A percentile compares a stretch with the other conserved stretches of the same genome.
These are phyloP conservation scores for Lupinus albus DNA, from an alignment of 306 rosid species.

Conservation along the genomic window DNA sequence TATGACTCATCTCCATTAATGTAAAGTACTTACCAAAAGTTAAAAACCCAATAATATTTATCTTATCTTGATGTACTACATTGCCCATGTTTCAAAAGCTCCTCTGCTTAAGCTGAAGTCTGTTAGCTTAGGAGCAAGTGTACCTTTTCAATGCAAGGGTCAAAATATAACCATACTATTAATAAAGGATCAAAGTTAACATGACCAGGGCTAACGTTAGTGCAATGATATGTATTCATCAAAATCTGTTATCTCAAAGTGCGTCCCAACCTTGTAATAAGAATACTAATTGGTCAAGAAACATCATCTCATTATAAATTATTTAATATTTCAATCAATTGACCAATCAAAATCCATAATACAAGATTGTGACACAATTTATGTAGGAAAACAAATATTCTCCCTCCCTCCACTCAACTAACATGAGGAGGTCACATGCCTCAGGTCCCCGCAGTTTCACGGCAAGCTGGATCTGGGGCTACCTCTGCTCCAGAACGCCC, in stretches of 20 bases:
- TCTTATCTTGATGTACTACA: background rate
- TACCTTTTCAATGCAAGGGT: background rate
- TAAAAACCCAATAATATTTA: background rate
- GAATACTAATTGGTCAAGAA: no score
- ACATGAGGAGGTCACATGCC: background rate
- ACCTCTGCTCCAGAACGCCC: slow-evolving; percentile 52
- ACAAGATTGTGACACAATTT: no score
- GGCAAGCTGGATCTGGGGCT: slow-evolving; percentile 11
- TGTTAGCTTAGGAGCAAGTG: background rate
- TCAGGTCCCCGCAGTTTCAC: background rate
- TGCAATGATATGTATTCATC: background rate
- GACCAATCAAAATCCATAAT: no score
- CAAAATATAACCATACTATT: background rate
- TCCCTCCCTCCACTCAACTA: background rate
- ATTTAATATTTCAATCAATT: no score
- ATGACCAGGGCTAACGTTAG: background rate
- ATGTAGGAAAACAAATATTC: no score
- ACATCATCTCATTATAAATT: no score
- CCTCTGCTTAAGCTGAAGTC: background rate
- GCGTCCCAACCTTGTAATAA: no score
- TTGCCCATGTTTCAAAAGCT: background rate
- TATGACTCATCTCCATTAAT: no score
- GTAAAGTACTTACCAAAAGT: no score
- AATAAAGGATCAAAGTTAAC: slow-evolving; percentile 1
- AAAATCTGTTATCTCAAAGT: no score